These are phyloP conservation scores for Fusarium guadeloupense DNA, from an alignment of 2,329 filamentous ascomycete species.

Conservation along the genomic window DNA sequence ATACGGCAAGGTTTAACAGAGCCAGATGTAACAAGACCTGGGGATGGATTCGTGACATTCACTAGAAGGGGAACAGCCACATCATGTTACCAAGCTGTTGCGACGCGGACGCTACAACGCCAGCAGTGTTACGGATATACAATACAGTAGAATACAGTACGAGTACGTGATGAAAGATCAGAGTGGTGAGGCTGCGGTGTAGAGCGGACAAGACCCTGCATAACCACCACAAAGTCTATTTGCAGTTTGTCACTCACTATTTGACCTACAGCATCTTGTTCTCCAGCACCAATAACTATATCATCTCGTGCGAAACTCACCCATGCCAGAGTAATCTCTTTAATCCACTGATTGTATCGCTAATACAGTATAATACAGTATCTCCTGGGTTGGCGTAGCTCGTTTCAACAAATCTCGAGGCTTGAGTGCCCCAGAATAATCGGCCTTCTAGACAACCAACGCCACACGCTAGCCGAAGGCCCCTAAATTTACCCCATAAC, in stretches of 20 bases:
- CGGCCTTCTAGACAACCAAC: slow-evolving; percentile 32
- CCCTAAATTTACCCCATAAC: slow-evolving; percentile 19
- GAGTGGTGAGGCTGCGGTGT: not conserved
- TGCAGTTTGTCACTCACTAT: slow-evolving; percentile 3
- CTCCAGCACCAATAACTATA: not conserved
- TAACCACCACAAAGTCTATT: not conserved
- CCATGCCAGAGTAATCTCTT: not conserved
- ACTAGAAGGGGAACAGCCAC: slow-evolving; percentile 15
- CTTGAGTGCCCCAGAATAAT: slow-evolving; percentile 35
- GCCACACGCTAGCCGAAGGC: slow-evolving; percentile 32
- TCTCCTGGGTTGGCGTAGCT: slow-evolving; percentile 10
- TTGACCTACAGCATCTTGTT: not conserved
- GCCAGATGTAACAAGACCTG: slow-evolving; percentile 5
- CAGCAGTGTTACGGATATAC: slow-evolving; percentile 24
- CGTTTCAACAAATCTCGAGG: slow-evolving; percentile 27
- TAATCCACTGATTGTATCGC: not conserved
- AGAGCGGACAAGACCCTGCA: slow-evolving; percentile 16
- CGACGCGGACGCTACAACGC: slow-evolving; percentile 19
- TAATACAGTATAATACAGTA: slow-evolving; percentile 14
- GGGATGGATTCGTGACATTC: slow-evolving; percentile 6
- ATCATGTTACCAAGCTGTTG: slow-evolving; percentile 24
- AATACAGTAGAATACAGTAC: slow-evolving; percentile 20
- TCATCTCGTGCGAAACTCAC: not conserved
- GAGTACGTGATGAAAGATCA: slow-evolving; percentile 7
- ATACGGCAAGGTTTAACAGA: slow-evolving; percentile 5